phyloP scores from a whole-genome alignment of 1,284 basidiomycete genomes.

The Pseudozyma pruni region DNA sequence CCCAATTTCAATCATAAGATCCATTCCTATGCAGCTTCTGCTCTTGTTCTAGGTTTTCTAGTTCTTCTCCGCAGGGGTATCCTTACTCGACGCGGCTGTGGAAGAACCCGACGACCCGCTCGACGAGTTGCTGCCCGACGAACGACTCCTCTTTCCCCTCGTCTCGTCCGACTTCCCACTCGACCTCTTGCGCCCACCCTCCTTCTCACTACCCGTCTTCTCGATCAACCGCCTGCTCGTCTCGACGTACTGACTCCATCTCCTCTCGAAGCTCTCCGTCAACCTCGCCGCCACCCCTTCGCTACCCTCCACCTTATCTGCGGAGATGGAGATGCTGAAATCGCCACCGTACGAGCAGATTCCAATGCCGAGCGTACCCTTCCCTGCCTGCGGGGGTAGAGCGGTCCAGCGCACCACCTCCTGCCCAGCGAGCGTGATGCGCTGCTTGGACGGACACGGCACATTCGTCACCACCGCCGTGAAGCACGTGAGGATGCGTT shows the following conservation, averaged over 20 bases:
- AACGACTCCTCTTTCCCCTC: slow-evolving; percentile 7
- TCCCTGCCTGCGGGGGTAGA: slow-evolving; percentile 61
- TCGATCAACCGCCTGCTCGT: slow-evolving; percentile 18
- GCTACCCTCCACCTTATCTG: slow-evolving; percentile 52
- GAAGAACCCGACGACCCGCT: too few relatives aligned
- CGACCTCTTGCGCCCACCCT: slow-evolving; percentile 1
- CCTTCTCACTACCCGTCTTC: slow-evolving; percentile 18
- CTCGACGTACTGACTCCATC: slow-evolving; percentile 47
- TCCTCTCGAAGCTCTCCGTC: slow-evolving; percentile 46
- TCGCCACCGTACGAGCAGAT: slow-evolving; percentile 61
- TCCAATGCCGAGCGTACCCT: slow-evolving; percentile 61
- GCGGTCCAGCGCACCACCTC: slow-evolving; percentile 54
- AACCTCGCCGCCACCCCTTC: slow-evolving; percentile 54
- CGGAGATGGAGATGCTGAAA: slow-evolving; percentile 57
- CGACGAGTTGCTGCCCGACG: slow-evolving; percentile 7
- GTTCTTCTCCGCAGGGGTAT: too few relatives aligned
- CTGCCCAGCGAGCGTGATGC: slow-evolving; percentile 48
- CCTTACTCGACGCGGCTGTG: too few relatives aligned
- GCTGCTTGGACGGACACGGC: slow-evolving; percentile 56
- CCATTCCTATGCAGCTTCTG: neutral
- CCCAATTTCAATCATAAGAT: slow-evolving; percentile 19
- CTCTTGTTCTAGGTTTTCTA: too few relatives aligned
- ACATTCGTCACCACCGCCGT: slow-evolving; percentile 65
- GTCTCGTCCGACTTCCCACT: neutral
- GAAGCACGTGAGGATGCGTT: slow-evolving; percentile 38